Base-by-base conservation (phyloP, 352 stramenopile genomes). In the Phytophthora cajani region DNA sequence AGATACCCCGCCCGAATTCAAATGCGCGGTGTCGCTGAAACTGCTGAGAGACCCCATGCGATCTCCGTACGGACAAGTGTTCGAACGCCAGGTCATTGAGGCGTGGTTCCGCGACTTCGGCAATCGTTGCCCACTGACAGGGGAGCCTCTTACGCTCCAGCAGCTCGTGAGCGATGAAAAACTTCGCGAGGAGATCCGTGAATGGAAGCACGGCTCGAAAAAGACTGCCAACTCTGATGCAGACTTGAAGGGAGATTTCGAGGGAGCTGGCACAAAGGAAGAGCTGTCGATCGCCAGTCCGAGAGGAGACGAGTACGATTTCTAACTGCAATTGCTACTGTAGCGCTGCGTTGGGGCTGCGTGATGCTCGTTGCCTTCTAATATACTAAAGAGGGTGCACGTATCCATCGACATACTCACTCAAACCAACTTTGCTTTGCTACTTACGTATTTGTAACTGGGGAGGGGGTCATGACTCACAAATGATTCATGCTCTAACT, bases 101-200 rank as follows among this genome's bases (percentile, higher is more conserved):
- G 80, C 80, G 12, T 94, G 88, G 87, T 91, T 94, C 38, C 81
- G 82, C 27, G 85, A 94, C 64, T 95, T 94, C 68, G 88, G 87
- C 50, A 94, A 94, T 51, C 84, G 87, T 19, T 96, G 87, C 46
- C 88, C 87, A 30, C 64, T 94, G 23, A 93, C 85, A 2, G 85
- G 84, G 3, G 78, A 95, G 67, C 86, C 88, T 16, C 79, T 95
- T 1, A 81, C 75, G 14, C 59, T 83, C 23, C 63, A 70, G 16
- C 75, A 95, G 56, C 62, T 95, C 8, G 62, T 69, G 30, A 67
- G 62, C 11, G 87, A 94, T 38, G 70, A 81, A 7, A 82, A 84
- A 23, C 75, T 95, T 19, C 81, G 82, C 56, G 67, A 74, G 6
- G 74, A 83, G 27, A 95, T 93, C 58, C 71, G 59, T 3, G 80